phyloP scores from a whole-genome alignment of 2,329 filamentous ascomycete genomes.

The Hypoxylon rubiginosum region DNA sequence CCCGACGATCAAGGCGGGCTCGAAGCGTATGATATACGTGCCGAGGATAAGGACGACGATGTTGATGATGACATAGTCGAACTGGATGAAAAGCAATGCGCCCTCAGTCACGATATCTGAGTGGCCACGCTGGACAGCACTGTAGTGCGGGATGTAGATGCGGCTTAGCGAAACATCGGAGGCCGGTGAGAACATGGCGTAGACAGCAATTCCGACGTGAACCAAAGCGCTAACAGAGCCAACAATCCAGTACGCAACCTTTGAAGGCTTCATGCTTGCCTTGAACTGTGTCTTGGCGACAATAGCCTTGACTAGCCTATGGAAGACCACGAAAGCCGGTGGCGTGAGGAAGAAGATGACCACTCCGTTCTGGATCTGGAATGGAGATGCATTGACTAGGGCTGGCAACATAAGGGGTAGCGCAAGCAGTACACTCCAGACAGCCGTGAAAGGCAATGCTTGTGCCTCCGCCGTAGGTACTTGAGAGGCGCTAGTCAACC shows the following conservation, averaged over 20 bases:
- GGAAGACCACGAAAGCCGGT: constrained; percentile 7
- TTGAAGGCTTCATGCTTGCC: not conserved
- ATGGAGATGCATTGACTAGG: not conserved
- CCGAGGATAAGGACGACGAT: constrained; percentile 17
- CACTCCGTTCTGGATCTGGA: constrained; percentile 3
- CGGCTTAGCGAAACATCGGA: constrained; percentile 6
- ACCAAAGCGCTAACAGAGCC: constrained; percentile 12
- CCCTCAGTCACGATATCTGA: constrained; percentile 16
- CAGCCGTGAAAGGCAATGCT: constrained; percentile 15
- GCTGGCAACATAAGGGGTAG: constrained; percentile 18
- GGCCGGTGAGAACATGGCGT: constrained; percentile 1
- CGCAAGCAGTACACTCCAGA: constrained; percentile 7
- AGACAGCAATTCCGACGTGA: constrained; percentile 10
- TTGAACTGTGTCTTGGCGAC: not conserved
- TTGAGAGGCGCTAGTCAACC: not conserved
- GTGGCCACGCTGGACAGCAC: constrained; percentile 6
- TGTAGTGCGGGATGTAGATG: constrained; percentile 14
- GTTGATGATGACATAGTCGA: constrained; percentile 20
- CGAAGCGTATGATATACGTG: constrained; percentile 6
- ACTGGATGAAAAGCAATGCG: constrained; percentile 18
- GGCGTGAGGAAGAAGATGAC: constrained; percentile 15
- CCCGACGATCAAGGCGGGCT: constrained; percentile 2
- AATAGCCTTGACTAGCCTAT: not conserved
- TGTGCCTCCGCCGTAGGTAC: constrained; percentile 8
- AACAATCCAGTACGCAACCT: constrained; percentile 16